Conservation (phyloP, 1,284 basidiomycete species). For the Pyrrhoderma noxium region DNA sequence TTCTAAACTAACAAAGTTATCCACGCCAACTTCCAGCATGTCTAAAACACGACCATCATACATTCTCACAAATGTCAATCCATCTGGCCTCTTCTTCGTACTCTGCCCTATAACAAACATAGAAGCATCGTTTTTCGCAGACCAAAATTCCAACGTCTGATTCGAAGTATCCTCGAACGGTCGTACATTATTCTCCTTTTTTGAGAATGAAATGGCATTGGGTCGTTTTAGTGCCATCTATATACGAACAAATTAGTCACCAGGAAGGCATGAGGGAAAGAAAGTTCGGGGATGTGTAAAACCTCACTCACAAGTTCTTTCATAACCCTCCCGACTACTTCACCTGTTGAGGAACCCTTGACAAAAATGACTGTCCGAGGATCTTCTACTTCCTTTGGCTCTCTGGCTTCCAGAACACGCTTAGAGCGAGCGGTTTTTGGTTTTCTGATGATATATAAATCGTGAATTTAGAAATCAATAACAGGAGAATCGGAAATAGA, state of each 20-base stretch:
- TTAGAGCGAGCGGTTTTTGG: constrained; percentile 98
- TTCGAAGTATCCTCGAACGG: constrained; percentile 80
- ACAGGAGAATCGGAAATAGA: background rate
- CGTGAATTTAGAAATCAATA: too few relatives aligned
- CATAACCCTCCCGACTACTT: constrained; percentile 75
- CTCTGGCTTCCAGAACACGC: constrained; percentile 80
- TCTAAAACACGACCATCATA: constrained; percentile 87
- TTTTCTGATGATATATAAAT: constrained; percentile 49
- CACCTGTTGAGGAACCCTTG: constrained; percentile 79
- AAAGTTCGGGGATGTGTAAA: background rate
- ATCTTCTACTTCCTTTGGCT: constrained; percentile 87
- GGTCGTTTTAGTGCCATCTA: constrained; percentile 92
- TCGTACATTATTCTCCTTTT: constrained; percentile 78
- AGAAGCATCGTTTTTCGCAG: constrained; percentile 89
- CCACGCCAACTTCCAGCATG: constrained; percentile 91
- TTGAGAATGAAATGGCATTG: constrained; percentile 85
- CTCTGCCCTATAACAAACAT: constrained; percentile 89
- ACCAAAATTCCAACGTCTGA: constrained; percentile 85
- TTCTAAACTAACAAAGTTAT: constrained; percentile 70
- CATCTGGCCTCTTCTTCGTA: constrained; percentile 92
- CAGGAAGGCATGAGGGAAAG: background rate
- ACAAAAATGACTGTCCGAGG: constrained; percentile 84
- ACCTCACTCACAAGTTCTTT: constrained; percentile 81
- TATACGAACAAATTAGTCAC: background rate
- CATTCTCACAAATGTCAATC: constrained; percentile 81